Base-by-base conservation (phyloP, 2,329 filamentous ascomycete genomes). In the Aureobasidium sp. region DNA sequence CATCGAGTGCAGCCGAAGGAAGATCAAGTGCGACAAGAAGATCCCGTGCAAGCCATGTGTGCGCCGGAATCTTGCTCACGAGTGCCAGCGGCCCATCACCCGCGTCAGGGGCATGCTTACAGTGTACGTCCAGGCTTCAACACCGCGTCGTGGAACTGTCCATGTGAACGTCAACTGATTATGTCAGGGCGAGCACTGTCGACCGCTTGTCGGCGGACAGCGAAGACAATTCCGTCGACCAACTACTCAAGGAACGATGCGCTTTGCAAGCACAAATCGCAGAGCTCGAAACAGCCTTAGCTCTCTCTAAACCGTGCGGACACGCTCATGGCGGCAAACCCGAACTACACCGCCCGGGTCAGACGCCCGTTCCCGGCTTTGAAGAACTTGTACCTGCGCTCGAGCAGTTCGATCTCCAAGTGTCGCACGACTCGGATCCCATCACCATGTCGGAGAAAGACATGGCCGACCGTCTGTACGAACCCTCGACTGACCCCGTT, bases 21-120 rank as follows among this genome's bases (percentile, higher is more conserved):
- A 64, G 36, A 64, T 62, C 44, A 63, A 63, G 39, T 64, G 63
- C 63, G 63, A 64, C 50, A 64, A 63, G 47, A 61, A 54, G 9
- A 50, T 58, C 10, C 63, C 63, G 34, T 64, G 63, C 30, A 49
- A 57, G 49, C 54, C 63, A 44, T 64, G 63, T 41, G 45, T 53
- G 30, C 59, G 59, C 16, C 59, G 59, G 27, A 63, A 63, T 48
- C 32, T 63, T 10, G 61, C 61, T 16, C 61, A 63, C 45, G 61
- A 63, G 25, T 63, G 61, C 54, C 53, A 58, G 54, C 61, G 61
- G 54, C 61, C 61, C 25, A 63, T 63, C 44, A 63, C 61, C 16
- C 58, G 61, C 21, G 61, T 63, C 5, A 34, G 61, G 16, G 61
- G 61, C 32, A 47, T 49, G 45, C 37, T 63, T n/a, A 57, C 45